Evolutionary conservation across 768 basidiomycete genomes (phyloP).

Genomic region (Pulveroboletus sp.): DNA sequence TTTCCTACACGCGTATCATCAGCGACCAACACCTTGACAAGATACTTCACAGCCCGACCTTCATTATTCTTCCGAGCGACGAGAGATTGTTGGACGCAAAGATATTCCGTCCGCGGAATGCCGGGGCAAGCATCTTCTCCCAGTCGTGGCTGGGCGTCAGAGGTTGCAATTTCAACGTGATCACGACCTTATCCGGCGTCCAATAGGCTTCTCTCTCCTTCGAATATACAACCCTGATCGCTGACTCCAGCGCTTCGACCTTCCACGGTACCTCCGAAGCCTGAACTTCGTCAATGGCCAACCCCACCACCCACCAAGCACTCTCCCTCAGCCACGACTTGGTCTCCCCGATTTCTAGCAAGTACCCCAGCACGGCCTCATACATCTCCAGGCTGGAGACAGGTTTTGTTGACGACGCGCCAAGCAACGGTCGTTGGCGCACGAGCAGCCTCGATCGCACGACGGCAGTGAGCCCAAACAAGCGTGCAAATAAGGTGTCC

Average conservation of each 20-base stretch:
- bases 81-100: constrained; percentile 70
- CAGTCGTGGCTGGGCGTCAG: constrained; percentile 61
- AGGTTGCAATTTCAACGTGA: constrained; percentile 68
- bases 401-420: constrained; percentile 49
- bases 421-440: constrained; percentile 50
- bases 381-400: constrained; percentile 60
- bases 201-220: constrained; percentile 38
- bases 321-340: constrained; percentile 92
- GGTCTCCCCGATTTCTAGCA: constrained; percentile 69
- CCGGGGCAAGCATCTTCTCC: constrained; percentile 58
- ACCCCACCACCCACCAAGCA: constrained; percentile 77
- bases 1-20: constrained; percentile 48
- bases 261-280: constrained; percentile 68
- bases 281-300: constrained; percentile 58
- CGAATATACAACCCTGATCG: constrained; percentile 49
- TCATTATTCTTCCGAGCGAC: constrained; percentile 70
- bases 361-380: constrained; percentile 50
- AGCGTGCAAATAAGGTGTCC: constrained; percentile 84
- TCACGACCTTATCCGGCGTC: constrained; percentile 86
- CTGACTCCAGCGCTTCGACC: constrained; percentile 50
- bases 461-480: constrained; percentile 85
- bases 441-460: constrained; percentile 82
- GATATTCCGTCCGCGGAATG: constrained; percentile 72
- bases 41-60: no score
- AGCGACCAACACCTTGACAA: no score